These are phyloP conservation scores for Clathrus columnatus DNA, from an alignment of 768 basidiomycete genomes.

Conservation along the genomic window DNA sequence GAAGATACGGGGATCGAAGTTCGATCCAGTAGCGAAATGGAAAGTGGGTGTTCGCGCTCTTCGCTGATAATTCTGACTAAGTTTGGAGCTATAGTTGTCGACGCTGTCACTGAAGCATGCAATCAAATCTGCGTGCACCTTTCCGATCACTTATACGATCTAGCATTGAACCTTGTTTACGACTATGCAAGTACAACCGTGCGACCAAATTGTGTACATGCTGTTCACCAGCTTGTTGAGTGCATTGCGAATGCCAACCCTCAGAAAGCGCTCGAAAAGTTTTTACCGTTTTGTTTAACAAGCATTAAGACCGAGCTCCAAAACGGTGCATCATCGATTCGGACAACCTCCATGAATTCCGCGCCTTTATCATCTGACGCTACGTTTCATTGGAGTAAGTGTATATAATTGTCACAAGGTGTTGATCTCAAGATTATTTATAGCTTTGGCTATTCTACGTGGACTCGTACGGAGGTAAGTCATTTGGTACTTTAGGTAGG, in stretches of 20 bases:
- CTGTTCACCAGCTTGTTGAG: conserved; percentile 78
- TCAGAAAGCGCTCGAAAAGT: conserved; percentile 65
- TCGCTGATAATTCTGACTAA: conserved; percentile 1
- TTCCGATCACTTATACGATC: conserved; percentile 65
- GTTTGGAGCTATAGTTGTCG: conserved; percentile 61
- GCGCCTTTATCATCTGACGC: conserved; percentile 70
- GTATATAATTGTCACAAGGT: background rate
- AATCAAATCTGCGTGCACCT: conserved; percentile 70
- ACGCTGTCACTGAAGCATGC: conserved; percentile 68
- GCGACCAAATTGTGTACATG: conserved; percentile 77
- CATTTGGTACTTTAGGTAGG: background rate
- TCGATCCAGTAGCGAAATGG: conserved; percentile 48
- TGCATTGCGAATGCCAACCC: conserved; percentile 79
- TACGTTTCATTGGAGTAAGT: conserved; percentile 79
- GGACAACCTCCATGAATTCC: conserved; percentile 57
- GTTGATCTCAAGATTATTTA: background rate
- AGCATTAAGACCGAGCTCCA: conserved; percentile 75
- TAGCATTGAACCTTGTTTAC: conserved; percentile 74
- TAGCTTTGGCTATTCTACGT: conserved; percentile 66
- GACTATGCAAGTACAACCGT: conserved; percentile 77
- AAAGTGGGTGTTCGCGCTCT: conserved; percentile 35
- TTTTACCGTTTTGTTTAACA: conserved; percentile 61
- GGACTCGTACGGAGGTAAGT: conserved; percentile 73
- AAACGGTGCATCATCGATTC: conserved; percentile 69
- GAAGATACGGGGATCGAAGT: conserved; percentile 64